Percentiles rank a stretch among this genome's conserved stretches.
Conservation (phyloP, 2,329 filamentous ascomycete genomes). For the Rhinocladiella mackenziei region DNA sequence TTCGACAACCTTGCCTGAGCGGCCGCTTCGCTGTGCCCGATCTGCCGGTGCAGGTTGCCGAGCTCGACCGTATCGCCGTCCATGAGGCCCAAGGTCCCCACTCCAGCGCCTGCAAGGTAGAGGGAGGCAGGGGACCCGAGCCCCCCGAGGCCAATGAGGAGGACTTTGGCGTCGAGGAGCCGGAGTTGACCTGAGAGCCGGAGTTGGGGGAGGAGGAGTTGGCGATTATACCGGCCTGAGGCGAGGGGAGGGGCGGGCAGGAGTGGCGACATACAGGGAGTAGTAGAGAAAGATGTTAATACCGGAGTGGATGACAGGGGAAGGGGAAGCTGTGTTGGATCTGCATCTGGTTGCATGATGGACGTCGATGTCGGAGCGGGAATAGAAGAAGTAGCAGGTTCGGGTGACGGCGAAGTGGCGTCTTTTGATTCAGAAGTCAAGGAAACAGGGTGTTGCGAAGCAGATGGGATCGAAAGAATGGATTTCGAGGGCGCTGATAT, state of each 20-base stretch:
- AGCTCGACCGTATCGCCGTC: slow-evolving; percentile 84
- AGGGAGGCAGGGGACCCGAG: slow-evolving; percentile 86
- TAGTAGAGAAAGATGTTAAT: no score
- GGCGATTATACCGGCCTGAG: slow-evolving; percentile 28
- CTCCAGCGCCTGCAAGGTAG: slow-evolving; percentile 87
- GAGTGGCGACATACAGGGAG: slow-evolving; percentile 8
- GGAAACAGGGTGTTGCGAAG: no score
- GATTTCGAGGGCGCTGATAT: neutral
- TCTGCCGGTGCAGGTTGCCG: slow-evolving; percentile 90
- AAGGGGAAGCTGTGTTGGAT: neutral
- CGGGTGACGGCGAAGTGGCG: no score
- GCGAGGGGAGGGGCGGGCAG: slow-evolving; percentile 25
- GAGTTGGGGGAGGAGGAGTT: slow-evolving; percentile 28
- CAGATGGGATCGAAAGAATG: neutral
- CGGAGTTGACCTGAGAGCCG: slow-evolving; percentile 23
- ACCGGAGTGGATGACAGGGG: neutral
- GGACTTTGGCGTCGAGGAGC: slow-evolving; percentile 40
- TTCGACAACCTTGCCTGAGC: slow-evolving; percentile 56
- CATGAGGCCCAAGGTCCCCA: slow-evolving; percentile 76
- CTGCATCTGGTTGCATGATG: neutral
- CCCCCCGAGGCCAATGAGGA: slow-evolving; percentile 83
- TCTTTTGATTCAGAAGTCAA: no score
- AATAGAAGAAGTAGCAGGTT: no score
- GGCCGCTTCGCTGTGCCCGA: slow-evolving; percentile 61
- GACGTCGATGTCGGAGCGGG: neutral